These are phyloP conservation scores for Lepidium aucheri DNA, from an alignment of 345 rosid genomes.

Conservation along the genomic window DNA sequence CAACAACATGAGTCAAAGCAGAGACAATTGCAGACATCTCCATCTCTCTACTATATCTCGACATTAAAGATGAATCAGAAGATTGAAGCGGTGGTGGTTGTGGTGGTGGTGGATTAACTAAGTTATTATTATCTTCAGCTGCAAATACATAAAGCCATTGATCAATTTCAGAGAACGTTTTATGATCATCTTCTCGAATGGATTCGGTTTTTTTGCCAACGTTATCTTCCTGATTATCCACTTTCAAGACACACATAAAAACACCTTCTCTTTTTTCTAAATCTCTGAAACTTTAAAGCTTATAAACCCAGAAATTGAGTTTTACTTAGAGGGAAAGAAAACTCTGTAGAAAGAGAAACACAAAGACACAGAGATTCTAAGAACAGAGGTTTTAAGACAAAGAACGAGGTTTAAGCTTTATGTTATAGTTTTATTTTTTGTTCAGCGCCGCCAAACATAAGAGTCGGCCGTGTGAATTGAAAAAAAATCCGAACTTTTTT, in stretches of 20 bases:
- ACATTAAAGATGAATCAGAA: constrained; percentile 11
- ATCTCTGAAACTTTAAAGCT: neutral
- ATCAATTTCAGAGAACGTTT: constrained; percentile 24
- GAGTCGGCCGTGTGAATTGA: constrained; percentile 23
- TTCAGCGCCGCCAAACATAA: constrained; percentile 26
- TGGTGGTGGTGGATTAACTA: neutral
- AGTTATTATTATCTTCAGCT: neutral
- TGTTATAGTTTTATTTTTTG: neutral
- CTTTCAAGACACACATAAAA: constrained; percentile 28
- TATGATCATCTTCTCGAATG: constrained; percentile 21
- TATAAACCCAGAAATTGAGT: neutral
- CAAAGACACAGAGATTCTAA: neutral
- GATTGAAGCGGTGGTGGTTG: neutral
- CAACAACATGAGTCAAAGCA: constrained; percentile 61
- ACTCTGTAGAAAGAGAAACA: constrained; percentile 20
- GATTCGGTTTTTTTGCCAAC: constrained; percentile 16
- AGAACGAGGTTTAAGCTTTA: constrained; percentile 6
- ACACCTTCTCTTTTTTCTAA: neutral
- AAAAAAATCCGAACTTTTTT: neutral
- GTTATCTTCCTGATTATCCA: constrained; percentile 30
- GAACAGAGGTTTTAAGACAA: constrained; percentile 5
- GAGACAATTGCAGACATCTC: constrained; percentile 76
- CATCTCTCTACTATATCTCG: constrained; percentile 37
- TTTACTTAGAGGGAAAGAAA: constrained; percentile 28
- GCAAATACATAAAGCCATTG: constrained; percentile 21